Evolutionary conservation across 306 rosid genomes (phyloP), one percentile per base, ranked within the genome.

Genomic region (Echinosophora koreensis): DNA sequence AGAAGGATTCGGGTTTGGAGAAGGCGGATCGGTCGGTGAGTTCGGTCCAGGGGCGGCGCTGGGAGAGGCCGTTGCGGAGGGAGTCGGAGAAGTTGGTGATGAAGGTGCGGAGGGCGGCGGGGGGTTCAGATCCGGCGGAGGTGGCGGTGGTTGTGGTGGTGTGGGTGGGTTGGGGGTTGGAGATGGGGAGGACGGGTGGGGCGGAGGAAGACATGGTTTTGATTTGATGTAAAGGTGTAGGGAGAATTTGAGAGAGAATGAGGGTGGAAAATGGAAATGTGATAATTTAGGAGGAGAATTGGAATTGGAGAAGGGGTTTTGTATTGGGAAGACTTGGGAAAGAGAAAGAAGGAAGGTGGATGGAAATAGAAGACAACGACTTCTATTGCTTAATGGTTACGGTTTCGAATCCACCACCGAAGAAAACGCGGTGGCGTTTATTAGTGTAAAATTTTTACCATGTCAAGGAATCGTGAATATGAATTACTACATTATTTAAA

Each of bases 1-100:
- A 82, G 83, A 95, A 73, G 3, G 93, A 88, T 5, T 89, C 91
- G 0, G 99, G 99, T 28, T 88, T 90, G 1, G 92, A 27, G 83
- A 95, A 90, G 5, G 93, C 92, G 27, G 93, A 14, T 5, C 97
- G 93, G 42, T 95, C 94, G 0, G 57, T 42, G 14, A 95, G 89
- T 68, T 95, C 97, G 1, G 92, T 0, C 99, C 99, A 92, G 2
- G 99, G 97, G 37, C 97, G 97, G 82, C 97, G 92, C 71, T 87
- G 96, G 27, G 94, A 76, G 74, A 95, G 86, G 60, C 91, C 92
- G 63, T 90, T 14, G 80, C 96, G 92, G 82, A 92, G 74, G 6
- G 91, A 83, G 0, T 85, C 87, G 35, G 93, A 77, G 62, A 87
- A 8, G 74, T 78, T 71, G 85, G 78, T 68, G 62, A 92, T 5